Evolutionary conservation across 2,329 filamentous ascomycete species (phyloP).

Genomic region (Fusarium denticulatum): DNA sequence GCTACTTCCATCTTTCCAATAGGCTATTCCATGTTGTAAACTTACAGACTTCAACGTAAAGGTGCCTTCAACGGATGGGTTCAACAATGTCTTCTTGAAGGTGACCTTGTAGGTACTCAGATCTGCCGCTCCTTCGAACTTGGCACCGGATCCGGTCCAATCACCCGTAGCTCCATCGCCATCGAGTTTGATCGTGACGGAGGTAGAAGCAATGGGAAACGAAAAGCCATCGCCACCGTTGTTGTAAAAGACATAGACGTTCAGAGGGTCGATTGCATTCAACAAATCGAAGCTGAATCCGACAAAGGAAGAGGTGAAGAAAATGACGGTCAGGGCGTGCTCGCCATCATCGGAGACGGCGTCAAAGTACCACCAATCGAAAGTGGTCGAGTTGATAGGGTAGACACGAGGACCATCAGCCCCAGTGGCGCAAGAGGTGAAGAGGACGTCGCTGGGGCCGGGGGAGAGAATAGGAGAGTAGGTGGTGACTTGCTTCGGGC

Average conservation of each 20-base stretch:
- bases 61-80: neutral
- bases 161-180: neutral
- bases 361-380: neutral
- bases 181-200: neutral
- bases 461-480: neutral
- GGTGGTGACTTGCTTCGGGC: neutral
- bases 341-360: neutral
- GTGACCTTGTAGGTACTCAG: neutral
- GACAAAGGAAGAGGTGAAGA: neutral
- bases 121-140: neutral
- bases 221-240: neutral
- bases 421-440: neutral
- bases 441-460: neutral
- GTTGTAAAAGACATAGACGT: neutral
- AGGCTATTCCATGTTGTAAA: neutral
- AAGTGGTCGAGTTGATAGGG: neutral
- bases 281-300: neutral
- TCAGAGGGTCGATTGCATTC: neutral
- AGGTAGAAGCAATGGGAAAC: neutral
- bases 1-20: neutral
- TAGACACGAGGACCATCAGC: neutral
- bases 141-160: neutral
- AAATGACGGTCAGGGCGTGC: neutral
- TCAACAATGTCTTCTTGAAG: neutral
- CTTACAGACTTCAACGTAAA: neutral